phyloP scores from a whole-genome alignment of 2,329 filamentous ascomycete species.

The Fusarium miscanthi region DNA sequence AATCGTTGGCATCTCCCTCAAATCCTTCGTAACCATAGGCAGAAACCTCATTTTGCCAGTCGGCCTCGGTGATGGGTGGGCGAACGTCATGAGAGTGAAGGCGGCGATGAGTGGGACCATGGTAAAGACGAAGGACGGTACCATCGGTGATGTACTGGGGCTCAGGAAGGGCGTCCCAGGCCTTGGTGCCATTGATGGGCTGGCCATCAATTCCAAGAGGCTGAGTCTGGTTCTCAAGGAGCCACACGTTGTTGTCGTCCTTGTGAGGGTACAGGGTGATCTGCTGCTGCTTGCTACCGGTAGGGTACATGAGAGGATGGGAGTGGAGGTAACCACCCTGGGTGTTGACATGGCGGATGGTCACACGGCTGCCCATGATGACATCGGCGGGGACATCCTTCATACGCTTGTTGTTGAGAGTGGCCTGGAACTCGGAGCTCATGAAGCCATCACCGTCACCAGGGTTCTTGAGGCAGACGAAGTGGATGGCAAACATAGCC shows the following conservation, averaged over 20 bases:
- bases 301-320: conserved; percentile 96
- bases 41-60: conserved; percentile 96
- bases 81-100: conserved; percentile 97
- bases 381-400: conserved; percentile 94
- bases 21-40: conserved; percentile 98
- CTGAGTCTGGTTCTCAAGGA: conserved; percentile 96
- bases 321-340: conserved; percentile 98
- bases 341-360: conserved; percentile 93
- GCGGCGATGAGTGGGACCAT: conserved; percentile 83
- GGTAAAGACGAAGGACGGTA: conserved; percentile 83
- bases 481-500: conserved; percentile 97
- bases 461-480: conserved; percentile 90
- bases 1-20: conserved; percentile 94
- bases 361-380: conserved; percentile 85
- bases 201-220: conserved; percentile 81
- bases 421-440: conserved; percentile 99
- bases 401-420: conserved; percentile 96
- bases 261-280: conserved; percentile 99
- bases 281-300: conserved; percentile 97
- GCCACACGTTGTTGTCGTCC: conserved; percentile 96
- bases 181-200: conserved; percentile 80
- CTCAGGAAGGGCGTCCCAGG: conserved; percentile 82
- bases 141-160: conserved; percentile 80
- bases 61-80: conserved; percentile 83
- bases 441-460: conserved; percentile 99